Base-by-base conservation (phyloP, 345 rosid species). In the Gossypium herbaceum region DNA sequence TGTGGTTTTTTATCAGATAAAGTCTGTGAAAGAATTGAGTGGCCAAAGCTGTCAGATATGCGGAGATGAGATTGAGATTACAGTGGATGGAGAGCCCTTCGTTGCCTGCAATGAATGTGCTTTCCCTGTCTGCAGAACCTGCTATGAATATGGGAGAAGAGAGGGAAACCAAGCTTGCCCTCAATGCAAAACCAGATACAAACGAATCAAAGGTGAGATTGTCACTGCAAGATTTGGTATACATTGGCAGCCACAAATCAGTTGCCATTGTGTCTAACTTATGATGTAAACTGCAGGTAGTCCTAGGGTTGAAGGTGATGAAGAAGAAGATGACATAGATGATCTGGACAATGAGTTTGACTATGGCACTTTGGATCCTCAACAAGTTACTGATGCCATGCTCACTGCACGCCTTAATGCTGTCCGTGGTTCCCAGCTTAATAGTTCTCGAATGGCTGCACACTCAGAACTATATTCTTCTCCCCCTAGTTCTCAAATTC, bases 101-200 rank as follows among this genome's bases (percentile, higher is more conserved):
- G 97, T 94, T 81, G 98, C 98, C 25, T 94, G 98, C 88, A 92
- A 94, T 48, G 98, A 94, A 83, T 94, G 98, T 73, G 98, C 97
- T 71, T 94, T 94, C 79, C 98, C 98, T n/a, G 97, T 92, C 56
- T 94, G 98, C 81, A 83, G 94, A 76, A 87, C 93, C 55, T 92
- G 98, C 83, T 94, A 94, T 54, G 97, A 90, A 82, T 92, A 94
- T 55, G 98, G 92, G 85, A 88, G 98, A 81, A 84, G 91, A 81
- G 98, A 94, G 82, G 98, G 98, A 60, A 94, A 88, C 76, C 94
- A 92, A 78, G 93, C 94, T 73, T 94, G 98, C 77, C 98, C 98
- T 17, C 98, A 92, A 74, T 94, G 98, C 81, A 94, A 92, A 85
- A 94, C 98, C 48, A 81, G 97, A 75, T 94, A 85, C 85, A 92